Evolutionary conservation across 2,329 filamentous ascomycete genomes (phyloP).

Genomic region (Arthrobotrys megalospora): DNA sequence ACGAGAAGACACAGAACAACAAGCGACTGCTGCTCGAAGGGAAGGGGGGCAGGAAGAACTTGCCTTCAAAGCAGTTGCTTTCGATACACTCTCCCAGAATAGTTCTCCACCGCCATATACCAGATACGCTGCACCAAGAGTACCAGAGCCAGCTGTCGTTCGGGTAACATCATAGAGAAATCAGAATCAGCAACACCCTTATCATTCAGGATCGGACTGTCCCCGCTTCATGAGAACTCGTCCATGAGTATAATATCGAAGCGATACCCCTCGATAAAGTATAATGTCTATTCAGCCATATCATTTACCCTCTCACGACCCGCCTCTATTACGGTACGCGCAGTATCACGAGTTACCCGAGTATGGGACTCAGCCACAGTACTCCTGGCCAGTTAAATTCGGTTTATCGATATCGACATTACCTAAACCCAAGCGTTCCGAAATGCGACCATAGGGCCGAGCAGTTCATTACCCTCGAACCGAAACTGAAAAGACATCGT

Average conservation of each 20-base stretch:
- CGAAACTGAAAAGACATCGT: not conserved
- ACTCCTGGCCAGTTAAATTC: too few species aligned
- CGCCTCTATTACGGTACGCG: not conserved
- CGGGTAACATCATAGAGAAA: constrained; percentile 22
- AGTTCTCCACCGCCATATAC: constrained; percentile 50
- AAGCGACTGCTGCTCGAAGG: not conserved
- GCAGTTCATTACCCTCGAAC: not conserved
- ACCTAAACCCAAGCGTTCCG: too few species aligned
- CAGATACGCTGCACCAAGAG: constrained; percentile 11
- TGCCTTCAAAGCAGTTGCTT: constrained; percentile 33
- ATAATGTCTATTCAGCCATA: not conserved
- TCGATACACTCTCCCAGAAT: constrained; percentile 28
- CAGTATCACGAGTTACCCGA: too few species aligned
- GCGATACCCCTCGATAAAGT: not conserved
- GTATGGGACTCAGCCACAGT: too few species aligned
- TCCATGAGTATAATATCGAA: not conserved
- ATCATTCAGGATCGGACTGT: not conserved
- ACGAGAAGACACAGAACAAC: constrained; percentile 30
- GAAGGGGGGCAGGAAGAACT: not conserved
- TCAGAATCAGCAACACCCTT: not conserved
- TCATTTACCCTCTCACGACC: not conserved
- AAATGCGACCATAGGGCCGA: not conserved
- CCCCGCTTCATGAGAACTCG: too few species aligned
- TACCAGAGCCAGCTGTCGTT: constrained; percentile 54
- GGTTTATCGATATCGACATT: too few species aligned